phyloP scores from a whole-genome alignment of 2,329 filamentous ascomycete species.

The Beauveria rudraprayagi region DNA sequence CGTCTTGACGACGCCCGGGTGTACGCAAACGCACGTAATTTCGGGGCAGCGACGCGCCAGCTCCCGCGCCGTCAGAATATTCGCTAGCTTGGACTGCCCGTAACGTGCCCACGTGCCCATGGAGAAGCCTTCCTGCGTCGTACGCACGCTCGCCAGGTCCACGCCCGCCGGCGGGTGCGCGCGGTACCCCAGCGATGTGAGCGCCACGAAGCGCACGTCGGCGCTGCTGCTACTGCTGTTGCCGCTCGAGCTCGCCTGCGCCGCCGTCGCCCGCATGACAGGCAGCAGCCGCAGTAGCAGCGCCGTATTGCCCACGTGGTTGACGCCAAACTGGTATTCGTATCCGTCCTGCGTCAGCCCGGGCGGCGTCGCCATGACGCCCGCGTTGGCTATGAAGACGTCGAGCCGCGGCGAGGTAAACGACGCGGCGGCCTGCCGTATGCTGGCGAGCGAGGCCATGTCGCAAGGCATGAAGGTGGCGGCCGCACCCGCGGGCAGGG shows the following conservation, averaged over 20 bases:
- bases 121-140: conserved; percentile 16
- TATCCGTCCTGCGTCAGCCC: conserved; percentile 25
- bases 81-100: conserved; percentile 42
- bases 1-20: conserved; percentile 36
- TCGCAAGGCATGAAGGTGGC: conserved; percentile 36
- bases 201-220: conserved; percentile 18
- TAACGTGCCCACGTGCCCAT: conserved; percentile 37
- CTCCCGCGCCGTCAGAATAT: conserved; percentile 37
- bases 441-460: conserved; percentile 39
- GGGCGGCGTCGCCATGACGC: conserved; percentile 23
- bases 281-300: conserved; percentile 28
- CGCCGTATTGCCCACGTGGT: conserved; percentile 24
- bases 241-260: neutral
- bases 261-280: conserved; percentile 16
- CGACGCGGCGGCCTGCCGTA: conserved; percentile 33
- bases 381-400: conserved; percentile 31
- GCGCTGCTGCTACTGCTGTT: neutral
- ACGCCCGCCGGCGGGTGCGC: conserved; percentile 21
- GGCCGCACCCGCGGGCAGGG: conserved; percentile 13
- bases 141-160: conserved; percentile 21
- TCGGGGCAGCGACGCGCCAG: conserved; percentile 35
- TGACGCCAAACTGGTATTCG: conserved; percentile 28
- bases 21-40: conserved; percentile 36
- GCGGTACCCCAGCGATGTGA: conserved; percentile 22
- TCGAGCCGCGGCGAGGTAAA: conserved; percentile 34